Evolutionary conservation across 225 moss, liverwort and hornwort genomes (phyloP).

Genomic region (Anthoceros angustus): DNA sequence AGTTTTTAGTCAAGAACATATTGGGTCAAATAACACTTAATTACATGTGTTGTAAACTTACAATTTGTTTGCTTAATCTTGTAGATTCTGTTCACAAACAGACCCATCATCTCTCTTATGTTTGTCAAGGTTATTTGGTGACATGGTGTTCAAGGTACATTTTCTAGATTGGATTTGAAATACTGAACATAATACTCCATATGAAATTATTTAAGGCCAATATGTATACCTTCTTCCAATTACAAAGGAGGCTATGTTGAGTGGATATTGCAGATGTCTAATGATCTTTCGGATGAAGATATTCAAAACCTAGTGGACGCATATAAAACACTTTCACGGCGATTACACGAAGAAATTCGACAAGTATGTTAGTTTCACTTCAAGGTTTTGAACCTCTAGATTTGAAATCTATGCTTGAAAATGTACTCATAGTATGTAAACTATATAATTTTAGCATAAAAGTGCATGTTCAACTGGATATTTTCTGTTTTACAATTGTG

Average conservation of each 20-base stretch:
- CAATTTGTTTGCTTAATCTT: background rate
- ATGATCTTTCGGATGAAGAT: conserved; percentile 58
- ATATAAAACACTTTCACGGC: conserved; percentile 44
- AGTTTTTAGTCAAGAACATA: too few relatives aligned
- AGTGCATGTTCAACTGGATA: background rate
- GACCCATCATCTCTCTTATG: conserved; percentile 36
- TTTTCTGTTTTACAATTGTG: conserved; percentile 34
- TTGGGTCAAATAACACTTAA: too few relatives aligned
- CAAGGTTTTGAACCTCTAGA: conserved; percentile 21
- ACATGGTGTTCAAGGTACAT: conserved; percentile 72
- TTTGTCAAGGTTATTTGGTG: conserved; percentile 56
- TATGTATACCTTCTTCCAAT: background rate
- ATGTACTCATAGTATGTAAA: too few relatives aligned
- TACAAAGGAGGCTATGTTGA: background rate
- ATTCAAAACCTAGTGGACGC: conserved; percentile 45
- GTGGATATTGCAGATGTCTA: conserved; percentile 38
- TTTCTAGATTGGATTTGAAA: background rate
- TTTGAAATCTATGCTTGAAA: background rate
- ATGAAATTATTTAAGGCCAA: background rate
- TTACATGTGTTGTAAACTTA: background rate
- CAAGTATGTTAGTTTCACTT: too few relatives aligned
- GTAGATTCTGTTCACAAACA: conserved; percentile 52
- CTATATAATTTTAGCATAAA: background rate
- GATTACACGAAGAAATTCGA: conserved; percentile 61
- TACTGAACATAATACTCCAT: background rate